Percentiles rank a stretch among this genome's conserved stretches.
These are phyloP conservation scores for Plasmodium gonderi DNA, from an alignment of 169 alveolate species.

Conservation along the genomic window DNA sequence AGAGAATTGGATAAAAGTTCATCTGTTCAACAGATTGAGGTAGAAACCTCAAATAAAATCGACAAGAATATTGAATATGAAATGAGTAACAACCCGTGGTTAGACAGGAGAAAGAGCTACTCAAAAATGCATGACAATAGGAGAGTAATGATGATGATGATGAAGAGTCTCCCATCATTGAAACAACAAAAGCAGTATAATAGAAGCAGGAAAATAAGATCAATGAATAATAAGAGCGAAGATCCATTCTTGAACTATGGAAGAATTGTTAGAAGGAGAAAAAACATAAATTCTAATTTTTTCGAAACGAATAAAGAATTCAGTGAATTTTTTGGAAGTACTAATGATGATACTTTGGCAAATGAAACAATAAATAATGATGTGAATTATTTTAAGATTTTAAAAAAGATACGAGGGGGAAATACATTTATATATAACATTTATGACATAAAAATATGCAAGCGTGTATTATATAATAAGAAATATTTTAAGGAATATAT, in stretches of 20 bases:
- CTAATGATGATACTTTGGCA: neutral
- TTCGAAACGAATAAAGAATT: neutral
- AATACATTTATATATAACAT: constrained; percentile 51
- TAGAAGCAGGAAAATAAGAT: too few species aligned
- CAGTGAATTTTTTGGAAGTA: constrained; percentile 13
- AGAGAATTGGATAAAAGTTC: too few species aligned
- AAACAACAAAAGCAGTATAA: too few species aligned
- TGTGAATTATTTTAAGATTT: constrained; percentile 20
- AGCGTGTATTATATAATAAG: neutral
- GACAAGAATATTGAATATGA: too few species aligned
- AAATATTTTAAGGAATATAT: constrained; percentile 50
- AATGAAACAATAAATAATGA: constrained; percentile 23
- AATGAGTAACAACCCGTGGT: too few species aligned
- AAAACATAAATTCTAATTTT: constrained; percentile 8
- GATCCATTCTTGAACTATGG: neutral
- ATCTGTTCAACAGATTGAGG: too few species aligned
- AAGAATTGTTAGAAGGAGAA: neutral
- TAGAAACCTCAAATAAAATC: too few species aligned
- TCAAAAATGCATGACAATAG: too few species aligned
- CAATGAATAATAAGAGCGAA: neutral
- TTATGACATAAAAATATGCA: constrained; percentile 29
- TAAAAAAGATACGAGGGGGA: constrained; percentile 37
- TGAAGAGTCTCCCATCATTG: too few species aligned
- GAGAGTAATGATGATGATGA: too few species aligned
- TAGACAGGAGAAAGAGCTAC: too few species aligned